A percentile compares a stretch with the other conserved stretches of the same genome.
These are phyloP conservation scores for Paraconiothyrium brasiliense DNA, from an alignment of 2,329 filamentous ascomycete species.

Conservation along the genomic window DNA sequence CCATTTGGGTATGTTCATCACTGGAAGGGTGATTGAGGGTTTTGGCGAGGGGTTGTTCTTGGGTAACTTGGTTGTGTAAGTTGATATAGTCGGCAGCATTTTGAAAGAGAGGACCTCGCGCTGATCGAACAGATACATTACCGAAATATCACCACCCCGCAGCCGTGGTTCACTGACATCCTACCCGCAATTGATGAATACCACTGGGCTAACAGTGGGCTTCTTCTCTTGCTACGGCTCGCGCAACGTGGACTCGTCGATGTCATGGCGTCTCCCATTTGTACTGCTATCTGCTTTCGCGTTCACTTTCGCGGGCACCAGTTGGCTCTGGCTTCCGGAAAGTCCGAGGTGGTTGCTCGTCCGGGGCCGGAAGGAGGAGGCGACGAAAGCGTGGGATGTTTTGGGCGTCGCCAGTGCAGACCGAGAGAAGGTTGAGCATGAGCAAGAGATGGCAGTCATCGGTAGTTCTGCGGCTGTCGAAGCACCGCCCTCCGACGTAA, in stretches of 20 bases:
- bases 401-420: conserved; percentile 16
- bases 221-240: conserved; percentile 70
- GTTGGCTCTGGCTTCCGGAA: conserved; percentile 21
- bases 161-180: conserved; percentile 62
- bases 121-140: conserved; percentile 58
- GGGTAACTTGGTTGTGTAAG: conserved; percentile 62
- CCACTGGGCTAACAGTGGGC: conserved; percentile 61
- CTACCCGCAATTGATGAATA: conserved; percentile 63
- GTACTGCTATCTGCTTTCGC: conserved; percentile 56
- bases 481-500: not conserved
- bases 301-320: conserved; percentile 12
- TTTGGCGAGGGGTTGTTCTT: conserved; percentile 67
- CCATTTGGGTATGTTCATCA: conserved; percentile 62
- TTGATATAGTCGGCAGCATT: not conserved
- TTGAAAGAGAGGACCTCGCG: not conserved
- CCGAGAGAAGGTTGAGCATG: not conserved
- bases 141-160: conserved; percentile 66
- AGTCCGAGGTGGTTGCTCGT: conserved; percentile 31
- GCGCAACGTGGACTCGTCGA: conserved; percentile 52
- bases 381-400: conserved; percentile 17
- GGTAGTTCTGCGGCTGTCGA: not conserved
- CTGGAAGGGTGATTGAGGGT: conserved; percentile 64
- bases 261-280: conserved; percentile 67
- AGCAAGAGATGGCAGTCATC: conserved; percentile 1
- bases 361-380: conserved; percentile 16